Conservation (phyloP, 192 early-diverging fungal genomes). For the Chytriomyces confervae region DNA sequence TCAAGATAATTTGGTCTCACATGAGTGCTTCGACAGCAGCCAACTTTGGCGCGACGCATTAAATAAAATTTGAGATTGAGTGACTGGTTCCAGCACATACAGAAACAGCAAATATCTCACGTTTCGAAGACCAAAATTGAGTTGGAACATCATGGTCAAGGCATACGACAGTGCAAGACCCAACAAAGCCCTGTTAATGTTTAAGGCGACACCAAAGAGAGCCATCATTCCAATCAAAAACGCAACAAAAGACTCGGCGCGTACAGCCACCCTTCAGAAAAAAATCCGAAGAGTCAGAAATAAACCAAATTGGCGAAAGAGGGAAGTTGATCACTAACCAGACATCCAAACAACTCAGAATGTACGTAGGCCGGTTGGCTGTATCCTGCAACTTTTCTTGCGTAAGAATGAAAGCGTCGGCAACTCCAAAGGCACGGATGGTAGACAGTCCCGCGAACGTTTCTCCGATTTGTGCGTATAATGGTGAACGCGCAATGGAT, state of each 20-base stretch:
- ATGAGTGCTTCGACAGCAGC: not conserved
- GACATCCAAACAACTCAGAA: conserved; percentile 77
- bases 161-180: conserved; percentile 64
- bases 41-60: not conserved
- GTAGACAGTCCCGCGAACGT: conserved; percentile 79
- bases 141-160: conserved; percentile 41
- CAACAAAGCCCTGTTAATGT: conserved; percentile 14
- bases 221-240: conserved; percentile 41
- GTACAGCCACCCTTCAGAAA: conserved; percentile 21
- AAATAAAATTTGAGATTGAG: not conserved
- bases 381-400: conserved; percentile 42
- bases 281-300: too few species aligned
- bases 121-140: conserved; percentile 62
- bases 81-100: not conserved
- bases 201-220: conserved; percentile 77
- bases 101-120: conserved; percentile 61
- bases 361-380: conserved; percentile 56
- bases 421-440: conserved; percentile 84
- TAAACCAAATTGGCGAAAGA: too few species aligned
- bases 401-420: conserved; percentile 73
- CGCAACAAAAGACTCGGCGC: conserved; percentile 49
- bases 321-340: conserved; percentile 17
- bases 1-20: too few species aligned
- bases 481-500: conserved; percentile 59
- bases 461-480: conserved; percentile 85